Percentiles rank a stretch among this genome's conserved stretches.
phyloP scores from a whole-genome alignment of 2,329 filamentous ascomycete genomes.

The Chrysosphaeria jannelii region DNA sequence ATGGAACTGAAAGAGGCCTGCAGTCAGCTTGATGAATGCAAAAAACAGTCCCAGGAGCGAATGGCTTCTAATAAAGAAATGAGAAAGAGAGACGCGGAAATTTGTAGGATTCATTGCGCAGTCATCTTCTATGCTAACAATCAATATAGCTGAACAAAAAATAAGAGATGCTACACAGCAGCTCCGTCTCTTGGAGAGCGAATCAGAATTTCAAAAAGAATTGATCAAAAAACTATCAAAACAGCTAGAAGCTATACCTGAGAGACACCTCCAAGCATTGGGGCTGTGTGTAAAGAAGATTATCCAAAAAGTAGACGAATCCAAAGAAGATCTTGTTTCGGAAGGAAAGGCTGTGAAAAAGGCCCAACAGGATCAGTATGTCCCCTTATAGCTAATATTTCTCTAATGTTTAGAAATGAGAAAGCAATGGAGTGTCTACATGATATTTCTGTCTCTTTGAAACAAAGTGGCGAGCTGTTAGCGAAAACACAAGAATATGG shows the following conservation, averaged over 20 bases:
- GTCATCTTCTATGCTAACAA: too few relatives aligned
- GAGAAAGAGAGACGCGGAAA: too few relatives aligned
- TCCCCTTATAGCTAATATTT: too few relatives aligned
- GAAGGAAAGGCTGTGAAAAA: background rate
- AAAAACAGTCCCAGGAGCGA: conserved; percentile 6
- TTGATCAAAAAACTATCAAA: conserved; percentile 1
- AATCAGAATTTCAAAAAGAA: conserved; percentile 1
- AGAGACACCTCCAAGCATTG: conserved; percentile 3
- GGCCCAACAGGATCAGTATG: conserved; percentile 1
- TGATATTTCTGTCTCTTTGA: background rate
- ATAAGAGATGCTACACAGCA: background rate
- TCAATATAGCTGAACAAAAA: background rate
- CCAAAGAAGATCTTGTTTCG: background rate
- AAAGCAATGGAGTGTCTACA: conserved; percentile 1
- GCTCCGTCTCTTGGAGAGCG: conserved; percentile 2
- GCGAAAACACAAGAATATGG: conserved; percentile 1
- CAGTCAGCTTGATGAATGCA: conserved; percentile 8
- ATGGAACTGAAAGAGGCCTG: conserved; percentile 9
- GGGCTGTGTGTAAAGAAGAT: conserved; percentile 3
- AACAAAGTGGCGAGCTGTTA: conserved; percentile 1
- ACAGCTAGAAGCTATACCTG: conserved; percentile 3
- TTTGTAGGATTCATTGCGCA: too few relatives aligned
- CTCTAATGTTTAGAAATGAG: background rate
- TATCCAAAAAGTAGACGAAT: conserved; percentile 2
- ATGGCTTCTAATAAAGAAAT: too few relatives aligned